These are phyloP conservation scores for Plenodomus tracheiphilus DNA, from an alignment of 2,329 filamentous ascomycete genomes.

Conservation along the genomic window DNA sequence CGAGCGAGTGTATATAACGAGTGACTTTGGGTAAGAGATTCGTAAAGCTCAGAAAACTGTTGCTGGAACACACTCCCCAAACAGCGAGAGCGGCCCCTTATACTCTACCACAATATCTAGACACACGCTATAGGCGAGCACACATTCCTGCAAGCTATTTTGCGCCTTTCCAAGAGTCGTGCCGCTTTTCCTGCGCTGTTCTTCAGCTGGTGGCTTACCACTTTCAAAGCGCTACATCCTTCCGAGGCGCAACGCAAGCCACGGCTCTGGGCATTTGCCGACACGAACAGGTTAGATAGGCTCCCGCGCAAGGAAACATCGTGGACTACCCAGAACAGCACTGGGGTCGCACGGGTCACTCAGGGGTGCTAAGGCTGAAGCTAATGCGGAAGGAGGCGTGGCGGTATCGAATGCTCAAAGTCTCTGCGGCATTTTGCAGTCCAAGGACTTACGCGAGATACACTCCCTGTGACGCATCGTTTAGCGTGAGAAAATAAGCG, in stretches of 20 bases:
- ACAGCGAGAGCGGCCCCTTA: neutral
- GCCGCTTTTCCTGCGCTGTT: neutral
- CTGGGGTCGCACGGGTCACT: neutral
- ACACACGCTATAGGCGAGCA: neutral
- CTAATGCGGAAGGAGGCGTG: neutral
- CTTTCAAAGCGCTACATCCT: neutral
- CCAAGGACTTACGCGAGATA: neutral
- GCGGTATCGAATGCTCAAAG: neutral
- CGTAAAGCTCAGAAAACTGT: neutral
- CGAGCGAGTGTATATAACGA: neutral
- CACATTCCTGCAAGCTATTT: neutral
- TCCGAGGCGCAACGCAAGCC: neutral
- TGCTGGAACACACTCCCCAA: neutral
- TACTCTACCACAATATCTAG: neutral
- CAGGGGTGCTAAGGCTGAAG: neutral
- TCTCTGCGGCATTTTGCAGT: neutral
- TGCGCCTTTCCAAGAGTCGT: neutral
- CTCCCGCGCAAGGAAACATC: neutral
- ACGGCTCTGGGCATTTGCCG: neutral
- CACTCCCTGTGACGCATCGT: neutral
- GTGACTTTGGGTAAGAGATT: neutral
- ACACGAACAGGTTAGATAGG: neutral
- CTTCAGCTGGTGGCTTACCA: neutral
- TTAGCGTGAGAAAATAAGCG: neutral
- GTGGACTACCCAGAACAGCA: neutral